Evolutionary conservation across 495 filamentous ascomycete species (phyloP).

Genomic region (Staphylotrichum tortipilum): DNA sequence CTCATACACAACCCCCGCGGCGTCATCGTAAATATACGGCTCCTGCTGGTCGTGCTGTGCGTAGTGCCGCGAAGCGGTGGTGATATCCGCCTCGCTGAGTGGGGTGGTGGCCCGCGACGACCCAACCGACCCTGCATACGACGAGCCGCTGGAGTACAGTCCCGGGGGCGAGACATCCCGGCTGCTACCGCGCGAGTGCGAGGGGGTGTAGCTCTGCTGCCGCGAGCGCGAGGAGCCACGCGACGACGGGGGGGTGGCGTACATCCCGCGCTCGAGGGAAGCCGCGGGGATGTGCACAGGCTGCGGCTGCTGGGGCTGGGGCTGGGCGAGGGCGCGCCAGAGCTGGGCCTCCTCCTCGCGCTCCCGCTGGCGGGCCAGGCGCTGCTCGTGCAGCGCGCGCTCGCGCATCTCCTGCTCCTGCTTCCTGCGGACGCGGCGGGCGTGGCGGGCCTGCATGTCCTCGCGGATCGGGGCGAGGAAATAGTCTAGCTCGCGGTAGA

Average conservation of each 20-base stretch:
- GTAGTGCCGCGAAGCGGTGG: no score
- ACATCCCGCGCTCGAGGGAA: constrained; percentile 7
- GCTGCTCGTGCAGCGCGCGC: constrained; percentile 25
- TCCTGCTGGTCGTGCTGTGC: no score
- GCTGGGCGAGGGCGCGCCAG: constrained; percentile 13
- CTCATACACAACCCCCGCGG: constrained; percentile 19
- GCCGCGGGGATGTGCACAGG: neutral
- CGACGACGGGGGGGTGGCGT: constrained; percentile 32
- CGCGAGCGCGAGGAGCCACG: constrained; percentile 27
- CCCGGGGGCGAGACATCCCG: constrained; percentile 33
- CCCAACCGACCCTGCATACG: constrained; percentile 31
- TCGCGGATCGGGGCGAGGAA: constrained; percentile 78
- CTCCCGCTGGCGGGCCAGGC: constrained; percentile 15
- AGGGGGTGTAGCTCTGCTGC: constrained; percentile 10
- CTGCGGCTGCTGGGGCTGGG: neutral
- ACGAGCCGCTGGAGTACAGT: constrained; percentile 34
- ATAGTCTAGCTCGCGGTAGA: constrained; percentile 76
- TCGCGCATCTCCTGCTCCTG: constrained; percentile 32
- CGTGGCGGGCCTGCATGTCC: constrained; percentile 31
- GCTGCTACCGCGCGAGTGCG: constrained; percentile 24
- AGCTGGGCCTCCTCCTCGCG: constrained; percentile 12
- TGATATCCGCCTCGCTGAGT: constrained; percentile 25
- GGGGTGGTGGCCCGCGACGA: constrained; percentile 40
- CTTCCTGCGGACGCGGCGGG: constrained; percentile 31
- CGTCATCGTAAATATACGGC: constrained; percentile 25